These are phyloP conservation scores for Cryptosporidium meleagridis DNA, from an alignment of 169 alveolate genomes.

Conservation along the genomic window DNA sequence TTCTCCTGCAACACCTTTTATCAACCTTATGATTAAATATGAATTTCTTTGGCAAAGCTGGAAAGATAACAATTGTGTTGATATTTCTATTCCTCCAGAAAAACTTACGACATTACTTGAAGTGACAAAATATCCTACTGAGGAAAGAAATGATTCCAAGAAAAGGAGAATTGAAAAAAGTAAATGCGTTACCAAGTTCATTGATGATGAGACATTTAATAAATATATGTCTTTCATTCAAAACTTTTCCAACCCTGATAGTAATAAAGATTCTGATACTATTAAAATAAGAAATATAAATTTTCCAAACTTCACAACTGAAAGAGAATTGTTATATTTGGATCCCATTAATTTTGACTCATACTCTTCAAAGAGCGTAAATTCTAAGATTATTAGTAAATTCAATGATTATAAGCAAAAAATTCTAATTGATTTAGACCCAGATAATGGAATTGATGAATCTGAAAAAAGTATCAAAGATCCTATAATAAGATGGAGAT, in stretches of 20 bases:
- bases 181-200: conserved; percentile 15
- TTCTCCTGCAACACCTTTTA: not conserved
- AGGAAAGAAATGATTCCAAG: not conserved
- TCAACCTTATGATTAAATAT: conserved; percentile 38
- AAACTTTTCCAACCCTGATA: not conserved
- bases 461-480: conserved; percentile 58
- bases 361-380: conserved; percentile 10
- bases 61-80: conserved; percentile 53
- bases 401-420: conserved; percentile 56
- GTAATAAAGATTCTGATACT: not conserved
- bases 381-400: conserved; percentile 6
- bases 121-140: not conserved
- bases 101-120: not conserved
- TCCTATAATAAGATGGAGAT: conserved; percentile 59
- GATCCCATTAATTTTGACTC: not conserved
- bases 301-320: conserved; percentile 53
- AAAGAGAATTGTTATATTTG: conserved; percentile 29
- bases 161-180: conserved; percentile 50
- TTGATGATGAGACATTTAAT: conserved; percentile 26
- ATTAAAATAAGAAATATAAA: not conserved
- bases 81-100: conserved; percentile 6
- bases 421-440: conserved; percentile 32
- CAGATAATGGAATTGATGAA: conserved; percentile 64
- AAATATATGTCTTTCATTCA: conserved; percentile 36
- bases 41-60: conserved; percentile 57